Conservation (phyloP, 2,329 filamentous ascomycete species). For the Penicillium sp. region DNA sequence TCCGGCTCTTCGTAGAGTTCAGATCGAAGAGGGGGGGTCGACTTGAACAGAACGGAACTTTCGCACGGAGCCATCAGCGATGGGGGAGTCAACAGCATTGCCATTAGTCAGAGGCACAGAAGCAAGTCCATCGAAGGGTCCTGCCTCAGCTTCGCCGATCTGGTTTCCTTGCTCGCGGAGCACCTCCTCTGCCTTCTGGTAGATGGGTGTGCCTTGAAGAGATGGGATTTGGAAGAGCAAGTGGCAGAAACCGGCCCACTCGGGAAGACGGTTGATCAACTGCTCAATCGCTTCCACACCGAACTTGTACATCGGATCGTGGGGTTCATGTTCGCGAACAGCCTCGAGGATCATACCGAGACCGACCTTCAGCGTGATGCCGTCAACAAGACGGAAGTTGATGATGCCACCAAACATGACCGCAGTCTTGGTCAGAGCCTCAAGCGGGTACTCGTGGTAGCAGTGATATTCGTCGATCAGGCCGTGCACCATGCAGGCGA, state of each 20-base stretch:
- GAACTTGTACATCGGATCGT: constrained; percentile 96
- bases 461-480: constrained; percentile 96
- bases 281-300: constrained; percentile 92
- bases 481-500: constrained; percentile 97
- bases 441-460: constrained; percentile 92
- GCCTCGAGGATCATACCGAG: constrained; percentile 97
- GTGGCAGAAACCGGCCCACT: constrained; percentile 95
- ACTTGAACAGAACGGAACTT: constrained; percentile 77
- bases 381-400: constrained; percentile 84
- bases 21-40: constrained; percentile 62
- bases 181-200: constrained; percentile 76
- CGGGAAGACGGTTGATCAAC: constrained; percentile 74
- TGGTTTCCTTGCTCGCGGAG: constrained; percentile 64
- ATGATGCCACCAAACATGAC: constrained; percentile 97
- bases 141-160: constrained; percentile 54
- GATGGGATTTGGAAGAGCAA: constrained; percentile 78
- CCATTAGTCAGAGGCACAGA: constrained; percentile 63
- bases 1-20: constrained; percentile 76
- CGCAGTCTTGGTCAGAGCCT: constrained; percentile 90
- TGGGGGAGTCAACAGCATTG: constrained; percentile 60
- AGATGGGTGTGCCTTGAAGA: constrained; percentile 80
- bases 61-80: constrained; percentile 60
- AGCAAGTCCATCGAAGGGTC: constrained; percentile 36
- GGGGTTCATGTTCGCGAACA: constrained; percentile 76
- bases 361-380: constrained; percentile 88